These are phyloP conservation scores for Polytrichum formosum DNA, from an alignment of 225 moss, liverwort and hornwort genomes.

Conservation along the genomic window DNA sequence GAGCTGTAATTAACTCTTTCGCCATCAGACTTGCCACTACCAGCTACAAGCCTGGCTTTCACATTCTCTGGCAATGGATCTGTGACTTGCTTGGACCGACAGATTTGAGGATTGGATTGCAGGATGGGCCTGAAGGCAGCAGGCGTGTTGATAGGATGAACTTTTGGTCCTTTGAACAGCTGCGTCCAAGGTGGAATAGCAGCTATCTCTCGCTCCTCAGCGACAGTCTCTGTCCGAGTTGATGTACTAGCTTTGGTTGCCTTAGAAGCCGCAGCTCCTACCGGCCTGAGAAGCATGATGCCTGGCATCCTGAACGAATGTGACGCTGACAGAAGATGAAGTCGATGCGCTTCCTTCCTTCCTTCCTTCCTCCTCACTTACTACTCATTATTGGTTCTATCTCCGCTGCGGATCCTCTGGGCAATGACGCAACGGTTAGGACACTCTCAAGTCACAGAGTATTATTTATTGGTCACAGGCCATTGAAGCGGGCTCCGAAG, in stretches of 20 bases:
- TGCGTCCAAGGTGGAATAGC: slow-evolving; percentile 32
- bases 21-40: slow-evolving; percentile 18
- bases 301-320: slow-evolving; percentile 49
- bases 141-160: slow-evolving; percentile 35
- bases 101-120: slow-evolving; percentile 20
- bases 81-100: slow-evolving; percentile 54
- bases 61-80: slow-evolving; percentile 55
- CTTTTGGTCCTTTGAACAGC: slow-evolving; percentile 27
- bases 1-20: slow-evolving; percentile 61
- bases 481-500: too few relatives aligned
- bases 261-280: slow-evolving; percentile 46
- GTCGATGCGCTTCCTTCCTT: too few relatives aligned
- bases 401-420: too few relatives aligned
- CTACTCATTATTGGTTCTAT: too few relatives aligned
- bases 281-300: slow-evolving; percentile 63
- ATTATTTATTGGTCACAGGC: too few relatives aligned
- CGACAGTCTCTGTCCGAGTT: slow-evolving; percentile 37
- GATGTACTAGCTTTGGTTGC: slow-evolving; percentile 27
- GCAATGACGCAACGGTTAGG: too few relatives aligned
- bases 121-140: slow-evolving; percentile 17
- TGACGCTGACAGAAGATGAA: too few relatives aligned
- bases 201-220: slow-evolving; percentile 45
- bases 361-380: too few relatives aligned
- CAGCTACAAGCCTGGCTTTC: slow-evolving; percentile 34
- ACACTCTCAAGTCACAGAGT: too few relatives aligned